phyloP scores from a whole-genome alignment of 176 grass and related monocot species.

The Rhynchospora tenuis region DNA sequence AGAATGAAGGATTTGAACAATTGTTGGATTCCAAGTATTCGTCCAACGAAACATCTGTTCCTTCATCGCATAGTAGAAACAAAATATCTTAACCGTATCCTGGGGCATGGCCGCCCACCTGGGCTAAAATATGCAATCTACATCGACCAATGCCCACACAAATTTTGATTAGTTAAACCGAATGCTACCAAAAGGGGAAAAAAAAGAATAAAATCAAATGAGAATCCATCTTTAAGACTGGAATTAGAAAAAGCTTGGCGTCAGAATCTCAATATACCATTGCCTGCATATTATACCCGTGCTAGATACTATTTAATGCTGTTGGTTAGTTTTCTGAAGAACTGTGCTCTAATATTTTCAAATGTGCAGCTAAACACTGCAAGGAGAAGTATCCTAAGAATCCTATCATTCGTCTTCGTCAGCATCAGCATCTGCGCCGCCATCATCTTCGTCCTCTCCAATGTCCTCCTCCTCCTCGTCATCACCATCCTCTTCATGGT shows the following conservation, averaged over 20 bases:
- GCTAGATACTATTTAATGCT: conserved; percentile 5
- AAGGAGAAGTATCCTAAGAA: conserved; percentile 10
- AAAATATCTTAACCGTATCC: neutral
- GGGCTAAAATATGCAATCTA: neutral
- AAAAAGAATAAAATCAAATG: neutral
- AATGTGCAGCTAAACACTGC: neutral
- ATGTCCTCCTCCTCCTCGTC: neutral
- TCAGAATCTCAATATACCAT: conserved; percentile 5
- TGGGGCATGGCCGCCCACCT: neutral
- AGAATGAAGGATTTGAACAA: neutral
- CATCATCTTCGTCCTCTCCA: neutral
- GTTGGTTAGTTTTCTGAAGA: conserved; percentile 11
- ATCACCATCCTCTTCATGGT: conserved; percentile 7
- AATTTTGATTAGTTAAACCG: neutral
- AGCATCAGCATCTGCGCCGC: neutral
- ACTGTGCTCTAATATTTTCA: conserved; percentile 2
- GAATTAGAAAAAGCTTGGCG: neutral
- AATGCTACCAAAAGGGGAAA: neutral
- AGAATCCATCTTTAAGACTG: neutral
- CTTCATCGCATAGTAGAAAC: neutral
- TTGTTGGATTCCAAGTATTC: neutral
- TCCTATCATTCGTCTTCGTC: neutral
- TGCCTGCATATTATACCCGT: neutral
- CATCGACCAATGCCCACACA: neutral
- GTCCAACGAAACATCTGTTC: neutral